phyloP scores from a whole-genome alignment of 2,329 filamentous ascomycete species.

The Didymella lethalis region DNA sequence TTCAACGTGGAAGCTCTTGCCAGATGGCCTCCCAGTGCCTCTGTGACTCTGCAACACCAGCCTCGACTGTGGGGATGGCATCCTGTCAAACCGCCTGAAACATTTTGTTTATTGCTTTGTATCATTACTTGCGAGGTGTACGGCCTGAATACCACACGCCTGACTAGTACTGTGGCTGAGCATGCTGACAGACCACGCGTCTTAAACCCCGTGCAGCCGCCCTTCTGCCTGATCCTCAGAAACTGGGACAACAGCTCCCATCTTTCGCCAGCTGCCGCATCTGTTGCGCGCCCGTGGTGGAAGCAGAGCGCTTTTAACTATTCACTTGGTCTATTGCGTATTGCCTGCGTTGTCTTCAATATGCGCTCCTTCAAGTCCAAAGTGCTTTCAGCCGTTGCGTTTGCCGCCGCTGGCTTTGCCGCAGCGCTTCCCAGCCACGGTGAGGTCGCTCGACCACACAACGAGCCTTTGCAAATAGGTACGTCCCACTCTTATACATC shows the following conservation, averaged over 20 bases:
- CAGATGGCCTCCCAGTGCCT: constrained; percentile 24
- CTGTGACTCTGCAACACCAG: not conserved
- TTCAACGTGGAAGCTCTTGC: constrained; percentile 19
- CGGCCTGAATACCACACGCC: not conserved
- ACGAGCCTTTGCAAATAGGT: constrained; percentile 43
- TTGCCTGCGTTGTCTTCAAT: constrained; percentile 10
- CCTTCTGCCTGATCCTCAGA: constrained; percentile 24
- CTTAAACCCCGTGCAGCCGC: constrained; percentile 20
- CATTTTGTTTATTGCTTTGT: not conserved
- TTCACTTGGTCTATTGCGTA: constrained; percentile 18
- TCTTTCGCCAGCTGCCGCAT: constrained; percentile 8
- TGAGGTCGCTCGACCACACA: constrained; percentile 29
- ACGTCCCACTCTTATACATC: constrained; percentile 34
- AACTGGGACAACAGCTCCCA: constrained; percentile 12
- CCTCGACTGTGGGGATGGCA: not conserved
- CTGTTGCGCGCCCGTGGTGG: constrained; percentile 19
- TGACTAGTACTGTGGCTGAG: constrained; percentile 28
- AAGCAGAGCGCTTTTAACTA: constrained; percentile 14
- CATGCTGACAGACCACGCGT: constrained; percentile 24
- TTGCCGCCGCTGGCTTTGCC: constrained; percentile 38
- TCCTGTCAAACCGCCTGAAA: constrained; percentile 3
- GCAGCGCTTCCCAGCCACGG: constrained; percentile 36
- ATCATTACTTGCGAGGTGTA: not conserved
- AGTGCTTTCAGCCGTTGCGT: constrained; percentile 42
- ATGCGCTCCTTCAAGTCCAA: constrained; percentile 48